Conservation (phyloP, 176 grass and related monocot species). For the Carex kokanica region DNA sequence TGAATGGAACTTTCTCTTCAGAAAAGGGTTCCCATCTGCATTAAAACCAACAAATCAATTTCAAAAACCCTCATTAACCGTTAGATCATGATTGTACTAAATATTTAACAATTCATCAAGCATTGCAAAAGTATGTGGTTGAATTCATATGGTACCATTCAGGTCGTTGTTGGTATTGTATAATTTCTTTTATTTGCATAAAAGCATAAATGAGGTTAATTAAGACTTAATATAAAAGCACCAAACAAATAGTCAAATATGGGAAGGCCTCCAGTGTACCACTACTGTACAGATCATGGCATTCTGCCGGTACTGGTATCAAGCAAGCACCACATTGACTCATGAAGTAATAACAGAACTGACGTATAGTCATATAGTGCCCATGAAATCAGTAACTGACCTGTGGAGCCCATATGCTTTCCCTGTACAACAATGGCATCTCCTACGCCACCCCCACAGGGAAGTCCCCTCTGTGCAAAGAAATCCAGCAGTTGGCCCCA, state of each 20-base stretch:
- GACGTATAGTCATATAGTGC: not conserved
- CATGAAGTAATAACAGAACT: not conserved
- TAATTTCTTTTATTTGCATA: not conserved
- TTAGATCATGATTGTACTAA: not conserved
- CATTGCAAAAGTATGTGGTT: not conserved
- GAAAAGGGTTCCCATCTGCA: not conserved
- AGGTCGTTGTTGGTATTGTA: not conserved
- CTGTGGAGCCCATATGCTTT: not conserved
- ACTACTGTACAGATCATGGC: not conserved
- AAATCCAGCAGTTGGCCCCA: not conserved
- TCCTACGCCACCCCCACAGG: not conserved
- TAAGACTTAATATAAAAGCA: not conserved
- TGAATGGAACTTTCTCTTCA: not conserved
- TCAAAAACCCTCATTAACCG: not conserved
- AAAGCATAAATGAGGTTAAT: not conserved
- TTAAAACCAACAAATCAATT: not conserved
- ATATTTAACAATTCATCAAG: not conserved
- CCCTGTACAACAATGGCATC: slow-evolving; percentile 19
- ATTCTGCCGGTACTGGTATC: not conserved
- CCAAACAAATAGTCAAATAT: not conserved
- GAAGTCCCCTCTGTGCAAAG: slow-evolving; percentile 2
- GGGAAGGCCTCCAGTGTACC: not conserved
- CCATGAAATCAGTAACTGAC: not conserved
- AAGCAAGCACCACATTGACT: not conserved
- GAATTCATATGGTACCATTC: not conserved